Evolutionary conservation across 2,329 filamentous ascomycete species (phyloP).

Genomic region (Chrysoporthe deuterocubensis): DNA sequence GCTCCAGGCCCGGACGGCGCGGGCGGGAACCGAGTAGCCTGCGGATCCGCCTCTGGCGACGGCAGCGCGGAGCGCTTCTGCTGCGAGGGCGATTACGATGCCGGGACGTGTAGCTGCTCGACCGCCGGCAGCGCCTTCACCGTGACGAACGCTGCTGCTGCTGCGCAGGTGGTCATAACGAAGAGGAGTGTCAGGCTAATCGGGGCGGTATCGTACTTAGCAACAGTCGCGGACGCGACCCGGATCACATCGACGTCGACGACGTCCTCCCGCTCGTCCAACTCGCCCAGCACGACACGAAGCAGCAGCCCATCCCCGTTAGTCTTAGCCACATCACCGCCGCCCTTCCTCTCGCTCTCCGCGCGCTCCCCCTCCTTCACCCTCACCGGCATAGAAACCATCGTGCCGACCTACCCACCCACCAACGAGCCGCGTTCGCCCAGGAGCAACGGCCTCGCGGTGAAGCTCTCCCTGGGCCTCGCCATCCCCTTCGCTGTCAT

Average conservation of each 20-base stretch:
- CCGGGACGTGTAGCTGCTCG: conserved; percentile 32
- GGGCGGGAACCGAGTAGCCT: not conserved
- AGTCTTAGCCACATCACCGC: not conserved
- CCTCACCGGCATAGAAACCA: conserved; percentile 11
- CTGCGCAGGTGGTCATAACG: conserved; percentile 31
- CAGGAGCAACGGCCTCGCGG: conserved; percentile 7
- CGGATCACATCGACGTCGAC: not conserved
- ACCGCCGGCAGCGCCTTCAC: conserved; percentile 22
- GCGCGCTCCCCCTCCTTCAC: not conserved
- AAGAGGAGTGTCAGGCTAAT: conserved; percentile 16
- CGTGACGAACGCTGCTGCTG: conserved; percentile 24
- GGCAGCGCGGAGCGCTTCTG: conserved; percentile 30
- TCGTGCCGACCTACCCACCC: conserved; percentile 9
- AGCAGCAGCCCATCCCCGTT: not conserved
- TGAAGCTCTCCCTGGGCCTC: conserved; percentile 25
- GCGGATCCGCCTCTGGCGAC: conserved; percentile 26
- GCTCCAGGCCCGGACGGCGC: not conserved
- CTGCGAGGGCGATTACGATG: conserved; percentile 32
- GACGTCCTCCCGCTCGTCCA: not conserved
- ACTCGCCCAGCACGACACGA: too few species aligned
- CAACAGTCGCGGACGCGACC: not conserved
- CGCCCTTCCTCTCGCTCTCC: not conserved
- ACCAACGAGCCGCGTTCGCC: not conserved
- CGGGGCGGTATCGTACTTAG: not conserved
- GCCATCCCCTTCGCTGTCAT: conserved; percentile 24